Base-by-base conservation (phyloP, 164 flowering plant species). In the Chloranthus sessilifolius region DNA sequence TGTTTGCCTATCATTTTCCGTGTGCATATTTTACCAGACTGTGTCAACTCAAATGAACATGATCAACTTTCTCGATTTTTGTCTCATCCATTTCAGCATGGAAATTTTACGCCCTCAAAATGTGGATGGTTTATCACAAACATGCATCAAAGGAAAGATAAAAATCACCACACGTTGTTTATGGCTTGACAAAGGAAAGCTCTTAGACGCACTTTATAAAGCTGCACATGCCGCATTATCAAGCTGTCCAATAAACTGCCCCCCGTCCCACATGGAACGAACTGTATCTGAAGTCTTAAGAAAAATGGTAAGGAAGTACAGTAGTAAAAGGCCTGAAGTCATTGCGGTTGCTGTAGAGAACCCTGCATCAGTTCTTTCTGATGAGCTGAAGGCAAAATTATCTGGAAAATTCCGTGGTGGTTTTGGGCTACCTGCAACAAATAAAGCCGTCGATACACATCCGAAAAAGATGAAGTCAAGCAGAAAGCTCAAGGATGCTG, bases 131-230 rank as follows among this genome's bases (percentile, higher is more conserved):
- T 26, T 46, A 4, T 41, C 35, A 12, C 83, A 70, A 36, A 68
- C 71, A 42, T 61, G 58, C 53, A 39, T 94, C 47, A 87, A 84
- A 72, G 99, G 95, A 42, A 94, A 89, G 70, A 83, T 89, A 55
- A 81, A 74, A 77, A 89, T 94, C 48, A 81, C 96, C 9, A 94
- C 99, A 8, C 82, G 99, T 23, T 89, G 99, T 67, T 71, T 94
- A 62, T 94, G 99, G 99, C 85, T 94, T 44, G 99, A 94, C 65
- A 89, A 85, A 66, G 99, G 97, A 35, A 94, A 83, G 73, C 95
- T 94, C 49, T 56, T 89, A 51, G 97, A 89, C 74, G 95, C 96
- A 8, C 83, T 94, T 15, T 63, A 89, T 48, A 86, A 80, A 72
- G 95, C 99, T 65, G 90, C 97, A 15, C 92, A 85, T 79, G 99